Evolutionary conservation across 2,329 filamentous ascomycete genomes (phyloP).

Genomic region (Rugonectria rugulosa): DNA sequence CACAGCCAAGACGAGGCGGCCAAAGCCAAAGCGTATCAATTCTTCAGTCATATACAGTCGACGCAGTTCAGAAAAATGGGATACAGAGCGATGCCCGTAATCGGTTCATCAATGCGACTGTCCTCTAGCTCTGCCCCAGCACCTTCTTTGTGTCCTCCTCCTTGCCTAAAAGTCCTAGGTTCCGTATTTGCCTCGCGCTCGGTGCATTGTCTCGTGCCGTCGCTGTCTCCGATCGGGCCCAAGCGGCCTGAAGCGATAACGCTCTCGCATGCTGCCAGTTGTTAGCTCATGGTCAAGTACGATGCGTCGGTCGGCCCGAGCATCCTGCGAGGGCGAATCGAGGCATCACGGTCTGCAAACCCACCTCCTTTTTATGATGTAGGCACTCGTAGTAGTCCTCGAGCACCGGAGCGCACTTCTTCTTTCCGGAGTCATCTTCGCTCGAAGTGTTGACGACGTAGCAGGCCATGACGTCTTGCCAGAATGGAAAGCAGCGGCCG

Average conservation of each 20-base stretch:
- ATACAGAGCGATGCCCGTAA: conserved; percentile 7
- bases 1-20: neutral
- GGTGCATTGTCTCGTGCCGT: conserved; percentile 82
- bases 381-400: conserved; percentile 99
- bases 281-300: conserved; percentile 23
- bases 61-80: conserved; percentile 5
- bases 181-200: conserved; percentile 85
- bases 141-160: conserved; percentile 79
- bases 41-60: conserved; percentile 33
- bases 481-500: conserved; percentile 95
- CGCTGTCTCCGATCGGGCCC: conserved; percentile 79
- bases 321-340: neutral
- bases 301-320: neutral
- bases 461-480: conserved; percentile 98
- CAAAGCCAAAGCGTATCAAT: conserved; percentile 30
- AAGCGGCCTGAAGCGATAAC: conserved; percentile 80
- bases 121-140: conserved; percentile 46
- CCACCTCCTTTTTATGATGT: conserved; percentile 98
- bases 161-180: conserved; percentile 82
- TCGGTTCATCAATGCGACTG: conserved; percentile 6
- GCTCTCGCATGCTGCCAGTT: conserved; percentile 75
- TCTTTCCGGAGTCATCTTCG: conserved; percentile 81
- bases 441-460: conserved; percentile 92
- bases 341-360: conserved; percentile 39
- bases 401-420: conserved; percentile 83